phyloP scores from a whole-genome alignment of 768 basidiomycete genomes.

The Termitomyces heimii region DNA sequence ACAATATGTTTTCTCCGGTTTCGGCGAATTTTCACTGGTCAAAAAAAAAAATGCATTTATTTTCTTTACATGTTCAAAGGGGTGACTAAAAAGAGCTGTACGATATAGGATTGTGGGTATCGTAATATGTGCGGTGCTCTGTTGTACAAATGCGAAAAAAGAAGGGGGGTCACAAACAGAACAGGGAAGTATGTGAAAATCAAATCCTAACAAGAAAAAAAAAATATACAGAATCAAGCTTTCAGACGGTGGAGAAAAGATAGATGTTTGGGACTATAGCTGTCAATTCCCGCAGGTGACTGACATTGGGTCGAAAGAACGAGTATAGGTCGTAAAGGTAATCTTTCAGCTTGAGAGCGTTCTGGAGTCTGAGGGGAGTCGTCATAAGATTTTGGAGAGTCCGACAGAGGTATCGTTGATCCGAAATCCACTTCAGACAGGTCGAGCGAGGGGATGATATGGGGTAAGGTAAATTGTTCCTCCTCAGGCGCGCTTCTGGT shows the following conservation, averaged over 20 bases:
- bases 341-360: constrained; percentile 3
- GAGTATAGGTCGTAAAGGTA: constrained; percentile 7
- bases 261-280: constrained; percentile 23
- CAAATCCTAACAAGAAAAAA: no score
- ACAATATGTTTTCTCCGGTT: background rate
- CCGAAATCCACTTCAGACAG: constrained; percentile 22
- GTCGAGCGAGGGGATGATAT: constrained; percentile 12
- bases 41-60: background rate
- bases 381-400: constrained; percentile 7
- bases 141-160: constrained; percentile 12
- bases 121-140: constrained; percentile 9
- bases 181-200: background rate
- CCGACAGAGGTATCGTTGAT: constrained; percentile 9
- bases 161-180: background rate
- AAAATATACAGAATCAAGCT: constrained; percentile 12
- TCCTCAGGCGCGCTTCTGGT: constrained; percentile 46
- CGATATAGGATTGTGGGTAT: constrained; percentile 14
- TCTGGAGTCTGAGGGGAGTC: constrained; percentile 4
- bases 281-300: constrained; percentile 7
- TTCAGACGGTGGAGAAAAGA: constrained; percentile 31
- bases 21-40: background rate
- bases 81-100: constrained; percentile 10
- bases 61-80: background rate
- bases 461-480: constrained; percentile 9
- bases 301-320: constrained; percentile 9